Conservation (phyloP, 495 filamentous ascomycete species). For the Penicillium waksmanii region DNA sequence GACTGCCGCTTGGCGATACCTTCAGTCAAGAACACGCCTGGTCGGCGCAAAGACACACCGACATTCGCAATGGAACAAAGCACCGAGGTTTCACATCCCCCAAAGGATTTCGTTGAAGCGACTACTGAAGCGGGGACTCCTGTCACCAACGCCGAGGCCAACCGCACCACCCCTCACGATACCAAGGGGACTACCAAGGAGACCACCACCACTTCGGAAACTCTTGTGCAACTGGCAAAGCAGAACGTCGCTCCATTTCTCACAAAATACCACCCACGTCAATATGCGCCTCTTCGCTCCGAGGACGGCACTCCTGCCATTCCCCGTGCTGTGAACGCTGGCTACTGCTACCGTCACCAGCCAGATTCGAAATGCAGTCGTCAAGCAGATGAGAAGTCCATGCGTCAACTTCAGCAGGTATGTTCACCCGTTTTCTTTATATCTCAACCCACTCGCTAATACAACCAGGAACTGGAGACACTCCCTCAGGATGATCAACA, state of each 20-base stretch:
- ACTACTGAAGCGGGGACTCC: slow-evolving; percentile 5
- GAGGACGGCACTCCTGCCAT: slow-evolving; percentile 32
- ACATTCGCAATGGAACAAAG: slow-evolving; percentile 4
- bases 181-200: slow-evolving; percentile 11
- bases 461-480: slow-evolving; percentile 71
- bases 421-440: slow-evolving; percentile 17
- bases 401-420: slow-evolving; percentile 90
- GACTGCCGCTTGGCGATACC: background rate
- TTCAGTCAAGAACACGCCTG: background rate
- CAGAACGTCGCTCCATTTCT: slow-evolving; percentile 79
- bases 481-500: slow-evolving; percentile 85
- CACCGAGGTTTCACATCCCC: background rate
- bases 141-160: slow-evolving; percentile 29
- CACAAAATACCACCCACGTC: slow-evolving; percentile 78
- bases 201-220: slow-evolving; percentile 24
- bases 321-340: slow-evolving; percentile 65
- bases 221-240: slow-evolving; percentile 51
- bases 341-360: slow-evolving; percentile 93
- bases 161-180: slow-evolving; percentile 24
- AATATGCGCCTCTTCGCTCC: slow-evolving; percentile 71
- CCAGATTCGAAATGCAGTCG: slow-evolving; percentile 93
- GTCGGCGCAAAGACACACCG: background rate
- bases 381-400: slow-evolving; percentile 90
- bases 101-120: background rate
- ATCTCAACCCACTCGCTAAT: slow-evolving; percentile 10